phyloP scores from a whole-genome alignment of 1,284 basidiomycete species.

The Malassezia yamatoensis region DNA sequence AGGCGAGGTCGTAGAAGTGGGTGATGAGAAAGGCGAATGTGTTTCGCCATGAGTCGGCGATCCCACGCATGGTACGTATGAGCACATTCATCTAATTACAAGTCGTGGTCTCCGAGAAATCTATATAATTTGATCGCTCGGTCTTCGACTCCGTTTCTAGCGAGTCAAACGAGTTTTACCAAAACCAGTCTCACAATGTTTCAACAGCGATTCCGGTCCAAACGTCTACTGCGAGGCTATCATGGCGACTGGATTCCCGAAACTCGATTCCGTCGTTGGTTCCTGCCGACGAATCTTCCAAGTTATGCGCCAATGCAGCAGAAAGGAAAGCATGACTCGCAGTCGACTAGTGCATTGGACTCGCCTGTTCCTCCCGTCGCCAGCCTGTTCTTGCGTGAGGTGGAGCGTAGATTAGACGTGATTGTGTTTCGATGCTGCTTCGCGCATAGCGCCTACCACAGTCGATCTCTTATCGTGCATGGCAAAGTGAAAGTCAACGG shows the following conservation, averaged over 20 bases:
- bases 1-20: neutral
- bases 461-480: conserved; percentile 71
- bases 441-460: conserved; percentile 78
- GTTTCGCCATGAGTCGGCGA: conserved; percentile 35
- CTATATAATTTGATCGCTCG: conserved; percentile 63
- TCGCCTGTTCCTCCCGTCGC: conserved; percentile 26
- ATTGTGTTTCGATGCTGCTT: conserved; percentile 86
- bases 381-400: conserved; percentile 46
- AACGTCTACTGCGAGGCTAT: conserved; percentile 81
- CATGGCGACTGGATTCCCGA: conserved; percentile 92
- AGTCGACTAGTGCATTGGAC: conserved; percentile 2
- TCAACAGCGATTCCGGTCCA: conserved; percentile 83
- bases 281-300: conserved; percentile 74
- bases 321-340: conserved; percentile 53
- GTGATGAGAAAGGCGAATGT: conserved; percentile 38
- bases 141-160: conserved; percentile 40
- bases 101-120: conserved; percentile 63
- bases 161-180: conserved; percentile 56
- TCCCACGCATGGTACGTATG: conserved; percentile 34
- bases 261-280: conserved; percentile 89
- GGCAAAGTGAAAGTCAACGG: conserved; percentile 85
- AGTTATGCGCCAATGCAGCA: conserved; percentile 55
- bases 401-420: conserved; percentile 88
- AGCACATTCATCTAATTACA: conserved; percentile 8
- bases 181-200: conserved; percentile 62